Percentiles rank a stretch among this genome's conserved stretches.
Evolutionary conservation across 768 basidiomycete species (phyloP).

Genomic region (Podaxis mareebaensis): DNA sequence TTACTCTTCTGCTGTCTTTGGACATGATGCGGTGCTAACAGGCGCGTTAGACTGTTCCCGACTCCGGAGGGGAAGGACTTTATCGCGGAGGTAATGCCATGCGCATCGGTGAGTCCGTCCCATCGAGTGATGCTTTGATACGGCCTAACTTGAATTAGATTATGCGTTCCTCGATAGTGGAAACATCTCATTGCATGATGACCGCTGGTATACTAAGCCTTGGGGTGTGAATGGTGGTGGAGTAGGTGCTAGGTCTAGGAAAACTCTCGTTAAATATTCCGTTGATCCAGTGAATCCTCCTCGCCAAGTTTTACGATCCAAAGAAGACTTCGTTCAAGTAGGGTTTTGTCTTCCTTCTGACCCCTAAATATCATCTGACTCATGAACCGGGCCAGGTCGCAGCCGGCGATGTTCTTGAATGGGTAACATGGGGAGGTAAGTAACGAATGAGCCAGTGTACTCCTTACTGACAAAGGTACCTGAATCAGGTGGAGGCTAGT

Average conservation of each 20-base stretch:
- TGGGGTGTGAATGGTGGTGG: conserved; percentile 36
- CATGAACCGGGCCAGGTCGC: conserved; percentile 9
- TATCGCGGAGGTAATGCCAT: conserved; percentile 33
- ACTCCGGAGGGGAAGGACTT: conserved; percentile 31
- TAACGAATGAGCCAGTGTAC: background rate
- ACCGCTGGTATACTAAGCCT: conserved; percentile 34
- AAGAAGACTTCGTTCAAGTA: conserved; percentile 28
- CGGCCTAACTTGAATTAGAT: conserved; percentile 18
- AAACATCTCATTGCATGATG: conserved; percentile 31
- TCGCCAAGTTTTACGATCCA: conserved; percentile 25
- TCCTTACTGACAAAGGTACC: background rate
- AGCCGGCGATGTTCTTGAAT: conserved; percentile 28
- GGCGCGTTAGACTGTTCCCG: conserved; percentile 22
- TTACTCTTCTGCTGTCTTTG: background rate
- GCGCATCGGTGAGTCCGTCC: conserved; percentile 24
- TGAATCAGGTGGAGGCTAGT: conserved; percentile 13
- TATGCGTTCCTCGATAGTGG: conserved; percentile 30
- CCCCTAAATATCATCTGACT: background rate
- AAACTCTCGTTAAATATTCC: conserved; percentile 26
- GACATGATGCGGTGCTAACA: background rate
- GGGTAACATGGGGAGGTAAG: conserved; percentile 32
- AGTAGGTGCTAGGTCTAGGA: conserved; percentile 26
- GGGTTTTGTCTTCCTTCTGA: background rate
- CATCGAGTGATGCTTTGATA: background rate
- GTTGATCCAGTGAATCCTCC: conserved; percentile 21